These are phyloP conservation scores for Chlorella sp. DNA, from an alignment of 139 green algal genomes.

Conservation along the genomic window DNA sequence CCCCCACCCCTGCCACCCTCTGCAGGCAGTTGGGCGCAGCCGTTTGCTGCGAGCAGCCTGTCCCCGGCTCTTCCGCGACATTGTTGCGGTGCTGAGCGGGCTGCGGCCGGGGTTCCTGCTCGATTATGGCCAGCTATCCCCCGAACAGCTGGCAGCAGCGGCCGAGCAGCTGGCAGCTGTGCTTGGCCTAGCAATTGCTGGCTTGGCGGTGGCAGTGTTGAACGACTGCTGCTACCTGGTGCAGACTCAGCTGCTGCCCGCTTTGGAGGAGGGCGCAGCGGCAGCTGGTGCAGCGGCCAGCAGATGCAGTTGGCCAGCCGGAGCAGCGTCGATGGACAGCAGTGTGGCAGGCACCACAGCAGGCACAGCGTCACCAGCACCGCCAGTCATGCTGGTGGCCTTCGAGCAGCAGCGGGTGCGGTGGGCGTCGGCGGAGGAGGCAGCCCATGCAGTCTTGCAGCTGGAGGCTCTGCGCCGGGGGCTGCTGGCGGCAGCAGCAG, in stretches of 20 bases:
- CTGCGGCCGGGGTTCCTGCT: slow-evolving; percentile 64
- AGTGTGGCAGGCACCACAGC: not conserved
- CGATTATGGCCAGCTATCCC: slow-evolving; percentile 52
- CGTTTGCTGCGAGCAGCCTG: slow-evolving; percentile 9
- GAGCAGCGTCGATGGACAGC: not conserved
- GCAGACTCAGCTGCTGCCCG: slow-evolving; percentile 16
- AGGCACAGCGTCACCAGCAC: not conserved
- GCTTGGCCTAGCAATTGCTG: slow-evolving; percentile 12
- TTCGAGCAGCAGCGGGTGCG: slow-evolving; percentile 35
- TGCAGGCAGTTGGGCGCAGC: not conserved
- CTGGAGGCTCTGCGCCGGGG: not conserved
- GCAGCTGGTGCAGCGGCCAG: not conserved
- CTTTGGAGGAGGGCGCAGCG: not conserved
- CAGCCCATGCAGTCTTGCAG: not conserved
- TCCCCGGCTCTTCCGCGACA: slow-evolving; percentile 41
- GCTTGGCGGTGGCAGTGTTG: slow-evolving; percentile 20
- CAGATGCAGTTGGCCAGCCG: not conserved
- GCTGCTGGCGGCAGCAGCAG: not conserved
- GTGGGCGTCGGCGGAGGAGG: not conserved
- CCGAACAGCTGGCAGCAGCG: slow-evolving; percentile 5
- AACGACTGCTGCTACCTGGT: slow-evolving; percentile 60
- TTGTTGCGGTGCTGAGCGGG: slow-evolving; percentile 55
- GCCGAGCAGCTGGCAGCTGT: not conserved
- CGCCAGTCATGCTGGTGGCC: slow-evolving; percentile 7
- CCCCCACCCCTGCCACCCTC: not conserved